phyloP scores from a whole-genome alignment of 441 rosid species.

The Populus tomentosa region DNA sequence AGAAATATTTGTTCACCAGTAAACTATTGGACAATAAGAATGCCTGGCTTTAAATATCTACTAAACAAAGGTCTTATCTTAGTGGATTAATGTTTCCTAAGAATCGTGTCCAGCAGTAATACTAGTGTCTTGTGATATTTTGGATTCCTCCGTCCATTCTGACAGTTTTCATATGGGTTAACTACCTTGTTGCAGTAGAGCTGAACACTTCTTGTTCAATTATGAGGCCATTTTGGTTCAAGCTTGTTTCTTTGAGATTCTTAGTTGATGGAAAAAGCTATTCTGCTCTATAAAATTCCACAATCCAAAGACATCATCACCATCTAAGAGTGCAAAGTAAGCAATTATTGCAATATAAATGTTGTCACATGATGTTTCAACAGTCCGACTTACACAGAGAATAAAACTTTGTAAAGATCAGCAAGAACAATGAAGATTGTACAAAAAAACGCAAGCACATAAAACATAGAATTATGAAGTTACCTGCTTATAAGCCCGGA shows the following conservation, averaged over 20 bases:
- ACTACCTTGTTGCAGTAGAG: not conserved
- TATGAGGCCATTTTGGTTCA: not conserved
- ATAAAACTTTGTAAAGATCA: not conserved
- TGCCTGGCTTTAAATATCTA: not conserved
- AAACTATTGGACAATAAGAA: not conserved
- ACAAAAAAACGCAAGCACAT: not conserved
- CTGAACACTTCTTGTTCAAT: not conserved
- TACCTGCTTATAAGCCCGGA: conserved; percentile 82
- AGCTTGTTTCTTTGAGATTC: not conserved
- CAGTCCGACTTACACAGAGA: not conserved
- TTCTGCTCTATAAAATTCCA: not conserved
- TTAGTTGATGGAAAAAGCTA: not conserved
- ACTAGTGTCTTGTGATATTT: not conserved
- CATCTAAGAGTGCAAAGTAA: not conserved
- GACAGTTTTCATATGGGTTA: not conserved
- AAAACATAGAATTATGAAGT: not conserved
- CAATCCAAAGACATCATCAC: not conserved
- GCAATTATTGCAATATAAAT: not conserved
- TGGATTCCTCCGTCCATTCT: not conserved
- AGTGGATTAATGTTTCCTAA: not conserved
- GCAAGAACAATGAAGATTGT: not conserved
- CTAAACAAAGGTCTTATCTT: not conserved
- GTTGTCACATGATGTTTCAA: not conserved
- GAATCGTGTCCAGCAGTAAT: not conserved
- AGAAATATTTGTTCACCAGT: not conserved